Evolutionary conservation across 148 eudicot species (phyloP), one percentile per base, ranked within the genome.

Genomic region (Heliamphora exappendiculata): DNA sequence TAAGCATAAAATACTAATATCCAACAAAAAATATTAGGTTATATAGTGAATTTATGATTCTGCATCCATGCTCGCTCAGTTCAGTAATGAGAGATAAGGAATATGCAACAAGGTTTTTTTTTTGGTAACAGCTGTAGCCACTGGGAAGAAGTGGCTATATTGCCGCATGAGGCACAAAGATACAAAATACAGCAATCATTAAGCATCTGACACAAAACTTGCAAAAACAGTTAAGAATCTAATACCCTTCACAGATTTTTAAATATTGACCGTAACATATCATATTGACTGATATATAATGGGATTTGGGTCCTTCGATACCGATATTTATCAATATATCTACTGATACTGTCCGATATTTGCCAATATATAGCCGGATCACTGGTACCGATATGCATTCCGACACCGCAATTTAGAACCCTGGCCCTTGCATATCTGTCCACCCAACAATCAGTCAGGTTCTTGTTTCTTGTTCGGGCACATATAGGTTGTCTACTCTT

Each of bases 61-160:
- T 33, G 54, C 50, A 76, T 77, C 73, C 59, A 37, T 31, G 74
- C 79, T 28, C 63, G 47, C 68, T 66, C 65, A 45, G n/a, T 45
- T 36, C 51, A 71, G 10, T 12, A 20, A 65, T 47, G 28, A 72
- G 62, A 50, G 8, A 49, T 7, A 17, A 7, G 10, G 10, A 45
- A 39, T 19, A 54, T 47, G 31, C 2, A 37, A 31, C 20, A 72
- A 72, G 13, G 6, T 12, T 8, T 72, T 51, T 28, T 16, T 33
- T 72, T 33, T 49, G 14, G 37, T n/a, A 53, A 70, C 41, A 51
- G 34, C 31, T 49, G 26, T 39, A 8, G 16, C 57, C 29, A 70
- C 37, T 55, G 0, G n/a, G 13, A 47, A 29, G 22, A 13, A 29
- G 19, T 64, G 34, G 42, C 41, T 64, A 5, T 36, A 39, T 39